Evolutionary conservation across 2,329 filamentous ascomycete species (phyloP), one percentile per base, ranked within the genome.

Genomic region (Escovopsis sp.): DNA sequence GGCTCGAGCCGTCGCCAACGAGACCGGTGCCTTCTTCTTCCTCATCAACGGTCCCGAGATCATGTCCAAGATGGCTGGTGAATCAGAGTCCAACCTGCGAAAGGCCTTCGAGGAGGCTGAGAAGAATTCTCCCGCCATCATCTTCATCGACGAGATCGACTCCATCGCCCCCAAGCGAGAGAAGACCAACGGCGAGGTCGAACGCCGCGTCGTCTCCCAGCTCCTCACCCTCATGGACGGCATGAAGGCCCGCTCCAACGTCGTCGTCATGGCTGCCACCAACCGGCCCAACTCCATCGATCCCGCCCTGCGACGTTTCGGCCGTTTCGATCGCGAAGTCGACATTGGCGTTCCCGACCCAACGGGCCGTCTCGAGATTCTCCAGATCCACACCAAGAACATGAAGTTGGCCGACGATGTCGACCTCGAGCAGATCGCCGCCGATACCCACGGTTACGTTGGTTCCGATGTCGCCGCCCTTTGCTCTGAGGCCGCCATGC

Each of bases 41-140:
- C 66, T 96, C 44, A 96, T 98, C 74, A 96, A 96, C 63, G 88
- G 90, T 45, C 90, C 90, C 35, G 90, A 96, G 61, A 96, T 98
- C 67, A 96, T 98, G 90, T 94, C 88, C 40, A 96, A 96, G 76
- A 96, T 96, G 90, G 90, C 90, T 40, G 90, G 90, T 74, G 90
- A 98, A 63, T 96, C 90, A 40, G 90, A 96, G 62, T 96, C 88
- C 40, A 96, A 96, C 61, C 64, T 98, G 47, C 81, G 90, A 52
- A 96, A 96, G 66, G 90, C 90, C n/a, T 98, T 98, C 52, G 90
- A 96, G 61, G 90, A 96, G 67, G 90, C 90, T 30, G 88, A 96
- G 70, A 96, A 96, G 78, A 96, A 96, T 68, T 94, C 88, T 0
- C 90, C 90, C 12, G 87, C 90, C 39, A 96, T 98, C 58, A 96